Conservation (phyloP, 805 yeast species). For the Osmozyma mogii region DNA sequence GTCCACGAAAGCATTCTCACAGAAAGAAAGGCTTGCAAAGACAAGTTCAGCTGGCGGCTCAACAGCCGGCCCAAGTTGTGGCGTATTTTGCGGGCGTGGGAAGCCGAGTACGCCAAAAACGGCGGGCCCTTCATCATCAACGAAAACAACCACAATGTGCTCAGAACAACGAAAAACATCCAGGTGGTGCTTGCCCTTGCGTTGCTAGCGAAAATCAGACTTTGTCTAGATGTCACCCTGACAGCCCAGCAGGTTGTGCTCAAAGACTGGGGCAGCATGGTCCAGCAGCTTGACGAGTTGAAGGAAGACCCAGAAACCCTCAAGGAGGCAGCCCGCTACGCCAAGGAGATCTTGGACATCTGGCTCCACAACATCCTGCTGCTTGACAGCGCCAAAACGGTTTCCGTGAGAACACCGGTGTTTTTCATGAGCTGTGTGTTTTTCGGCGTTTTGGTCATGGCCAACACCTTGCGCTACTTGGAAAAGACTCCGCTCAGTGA, state of each 20-base stretch:
- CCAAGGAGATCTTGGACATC: constrained; percentile 51
- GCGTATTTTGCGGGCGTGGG: constrained; percentile 59
- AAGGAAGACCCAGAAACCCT: constrained; percentile 51
- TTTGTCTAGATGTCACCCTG: constrained; percentile 55
- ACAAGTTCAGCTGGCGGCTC: constrained; percentile 56
- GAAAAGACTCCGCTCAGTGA: constrained; percentile 37
- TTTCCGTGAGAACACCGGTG: constrained; percentile 67
- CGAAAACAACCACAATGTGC: constrained; percentile 39
- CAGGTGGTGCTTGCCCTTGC: constrained; percentile 61
- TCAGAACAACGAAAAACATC: constrained; percentile 47
- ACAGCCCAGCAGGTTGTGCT: constrained; percentile 52
- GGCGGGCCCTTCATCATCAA: constrained; percentile 56
- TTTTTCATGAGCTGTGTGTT: constrained; percentile 67
- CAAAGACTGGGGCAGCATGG: constrained; percentile 67
- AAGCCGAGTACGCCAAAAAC: constrained; percentile 47
- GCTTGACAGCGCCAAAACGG: constrained; percentile 55
- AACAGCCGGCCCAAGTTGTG: constrained; percentile 53
- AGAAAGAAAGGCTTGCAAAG: constrained; percentile 29
- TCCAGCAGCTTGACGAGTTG: constrained; percentile 38
- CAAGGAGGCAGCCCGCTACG: constrained; percentile 53
- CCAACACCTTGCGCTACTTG: constrained; percentile 51
- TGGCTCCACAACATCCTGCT: constrained; percentile 71
- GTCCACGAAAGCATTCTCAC: constrained; percentile 59
- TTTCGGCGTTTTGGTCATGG: constrained; percentile 51
- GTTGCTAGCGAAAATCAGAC: constrained; percentile 58